These are phyloP conservation scores for Aquilaria yunnanensis DNA, from an alignment of 345 rosid genomes.

Conservation along the genomic window DNA sequence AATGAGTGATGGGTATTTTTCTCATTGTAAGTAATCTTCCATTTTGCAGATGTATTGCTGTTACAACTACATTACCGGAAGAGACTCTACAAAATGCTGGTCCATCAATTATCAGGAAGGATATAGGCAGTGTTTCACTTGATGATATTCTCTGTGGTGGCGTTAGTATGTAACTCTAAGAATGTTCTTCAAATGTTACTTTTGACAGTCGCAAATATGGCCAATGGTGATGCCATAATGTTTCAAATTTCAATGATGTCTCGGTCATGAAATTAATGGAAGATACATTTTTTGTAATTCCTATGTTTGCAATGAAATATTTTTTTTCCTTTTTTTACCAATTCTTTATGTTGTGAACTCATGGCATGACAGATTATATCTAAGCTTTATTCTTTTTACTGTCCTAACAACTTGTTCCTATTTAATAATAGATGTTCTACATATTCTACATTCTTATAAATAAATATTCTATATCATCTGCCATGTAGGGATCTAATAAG, in stretches of 20 bases:
- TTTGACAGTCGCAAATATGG: slow-evolving; percentile 25
- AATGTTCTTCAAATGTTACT: slow-evolving; percentile 26
- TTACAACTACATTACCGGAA: slow-evolving; percentile 74
- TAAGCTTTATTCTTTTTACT: slow-evolving; percentile 10
- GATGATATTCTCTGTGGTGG: slow-evolving; percentile 87
- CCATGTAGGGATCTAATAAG: slow-evolving; percentile 21
- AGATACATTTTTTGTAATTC: slow-evolving; percentile 24
- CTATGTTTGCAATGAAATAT: slow-evolving; percentile 18
- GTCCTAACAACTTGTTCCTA: slow-evolving; percentile 11
- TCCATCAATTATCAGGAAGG: slow-evolving; percentile 67
- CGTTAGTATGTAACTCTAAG: slow-evolving; percentile 71
- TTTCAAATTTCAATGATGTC: no score
- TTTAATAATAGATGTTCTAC: slow-evolving; percentile 5
- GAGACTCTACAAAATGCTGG: slow-evolving; percentile 55
- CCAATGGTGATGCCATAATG: slow-evolving; percentile 18
- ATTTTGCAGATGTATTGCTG: slow-evolving; percentile 81
- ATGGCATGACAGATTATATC: slow-evolving; percentile 6
- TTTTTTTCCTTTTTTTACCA: slow-evolving; percentile 11
- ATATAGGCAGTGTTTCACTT: slow-evolving; percentile 69
- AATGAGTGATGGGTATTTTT: background rate
- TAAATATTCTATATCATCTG: slow-evolving; percentile 6
- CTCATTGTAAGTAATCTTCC: slow-evolving; percentile 9
- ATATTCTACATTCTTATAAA: slow-evolving; percentile 12
- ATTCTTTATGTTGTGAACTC: slow-evolving; percentile 10
- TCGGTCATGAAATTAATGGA: slow-evolving; percentile 8